phyloP scores from a whole-genome alignment of 2,329 filamentous ascomycete species.

The Fonsecaea monophora region DNA sequence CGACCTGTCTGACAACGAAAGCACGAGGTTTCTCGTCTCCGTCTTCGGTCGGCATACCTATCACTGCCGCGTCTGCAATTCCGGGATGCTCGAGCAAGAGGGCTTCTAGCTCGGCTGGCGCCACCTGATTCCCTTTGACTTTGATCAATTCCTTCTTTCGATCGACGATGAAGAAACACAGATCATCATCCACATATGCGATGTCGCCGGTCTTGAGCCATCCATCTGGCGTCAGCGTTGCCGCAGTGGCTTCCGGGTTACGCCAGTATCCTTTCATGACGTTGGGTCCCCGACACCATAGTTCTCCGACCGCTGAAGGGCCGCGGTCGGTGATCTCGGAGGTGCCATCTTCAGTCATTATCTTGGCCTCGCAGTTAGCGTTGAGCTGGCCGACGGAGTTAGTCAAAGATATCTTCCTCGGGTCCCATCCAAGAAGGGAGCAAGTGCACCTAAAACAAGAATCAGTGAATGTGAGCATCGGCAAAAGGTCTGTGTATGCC shows the following conservation, averaged over 20 bases:
- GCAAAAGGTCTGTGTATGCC: slow-evolving; percentile 23
- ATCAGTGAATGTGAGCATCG: slow-evolving; percentile 1
- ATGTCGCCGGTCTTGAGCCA: slow-evolving; percentile 69
- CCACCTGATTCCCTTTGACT: slow-evolving; percentile 62
- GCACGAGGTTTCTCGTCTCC: slow-evolving; percentile 48
- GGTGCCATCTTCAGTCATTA: slow-evolving; percentile 59
- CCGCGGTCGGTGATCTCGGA: slow-evolving; percentile 32
- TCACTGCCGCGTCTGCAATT: slow-evolving; percentile 56
- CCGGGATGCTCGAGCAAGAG: slow-evolving; percentile 53
- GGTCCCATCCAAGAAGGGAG: slow-evolving; percentile 70
- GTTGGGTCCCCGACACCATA: slow-evolving; percentile 63
- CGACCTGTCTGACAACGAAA: slow-evolving; percentile 51
- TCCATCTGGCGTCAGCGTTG: slow-evolving; percentile 58
- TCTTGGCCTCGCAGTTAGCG: slow-evolving; percentile 72
- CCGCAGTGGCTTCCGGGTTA: slow-evolving; percentile 61
- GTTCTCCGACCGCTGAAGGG: slow-evolving; percentile 47
- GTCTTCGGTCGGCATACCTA: slow-evolving; percentile 51
- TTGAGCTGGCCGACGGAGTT: slow-evolving; percentile 70
- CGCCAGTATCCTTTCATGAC: slow-evolving; percentile 66
- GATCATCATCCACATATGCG: slow-evolving; percentile 51
- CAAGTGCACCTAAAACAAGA: slow-evolving; percentile 63
- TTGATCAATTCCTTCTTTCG: slow-evolving; percentile 67
- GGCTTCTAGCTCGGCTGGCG: slow-evolving; percentile 57
- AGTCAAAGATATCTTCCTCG: slow-evolving; percentile 53
- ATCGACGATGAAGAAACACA: slow-evolving; percentile 68